Percentiles rank a stretch among this genome's conserved stretches.
Evolutionary conservation across 1,139 yeast genomes (phyloP).

Genomic region (Hansenula lynferdii): DNA sequence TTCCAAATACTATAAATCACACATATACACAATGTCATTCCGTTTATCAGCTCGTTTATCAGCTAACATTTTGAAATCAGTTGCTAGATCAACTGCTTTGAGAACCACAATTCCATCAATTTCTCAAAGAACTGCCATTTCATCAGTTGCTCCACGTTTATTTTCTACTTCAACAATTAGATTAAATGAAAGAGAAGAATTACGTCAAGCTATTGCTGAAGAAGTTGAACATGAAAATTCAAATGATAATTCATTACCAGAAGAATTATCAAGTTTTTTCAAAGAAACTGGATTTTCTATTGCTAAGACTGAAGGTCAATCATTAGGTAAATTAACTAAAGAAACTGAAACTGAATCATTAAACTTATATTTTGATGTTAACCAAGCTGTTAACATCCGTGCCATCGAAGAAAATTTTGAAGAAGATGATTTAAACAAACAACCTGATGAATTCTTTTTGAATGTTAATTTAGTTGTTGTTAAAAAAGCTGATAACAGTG

Average conservation of each 20-base stretch:
- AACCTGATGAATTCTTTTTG: conserved; percentile 38
- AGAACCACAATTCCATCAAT: conserved; percentile 13
- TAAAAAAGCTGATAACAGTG: conserved; percentile 54
- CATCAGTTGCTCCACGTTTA: conserved; percentile 15
- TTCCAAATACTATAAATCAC: neutral
- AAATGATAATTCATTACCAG: conserved; percentile 28
- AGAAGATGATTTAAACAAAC: conserved; percentile 31
- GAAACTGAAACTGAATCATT: conserved; percentile 58
- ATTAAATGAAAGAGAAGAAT: conserved; percentile 17
- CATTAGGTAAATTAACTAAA: conserved; percentile 68
- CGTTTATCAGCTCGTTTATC: conserved; percentile 26
- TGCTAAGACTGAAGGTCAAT: conserved; percentile 49
- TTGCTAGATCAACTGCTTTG: conserved; percentile 9
- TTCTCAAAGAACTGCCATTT: conserved; percentile 11
- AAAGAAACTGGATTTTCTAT: conserved; percentile 51
- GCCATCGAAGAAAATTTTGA: conserved; percentile 36
- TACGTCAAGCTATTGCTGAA: conserved; percentile 30
- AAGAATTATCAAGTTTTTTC: conserved; percentile 36
- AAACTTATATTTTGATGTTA: conserved; percentile 77
- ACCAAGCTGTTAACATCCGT: conserved; percentile 48
- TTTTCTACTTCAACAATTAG: conserved; percentile 17
- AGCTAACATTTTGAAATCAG: conserved; percentile 20
- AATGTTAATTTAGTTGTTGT: conserved; percentile 76
- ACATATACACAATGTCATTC: conserved; percentile 19
- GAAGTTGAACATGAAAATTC: conserved; percentile 38